phyloP scores from a whole-genome alignment of 441 rosid species.

The Adansonia gregorii region DNA sequence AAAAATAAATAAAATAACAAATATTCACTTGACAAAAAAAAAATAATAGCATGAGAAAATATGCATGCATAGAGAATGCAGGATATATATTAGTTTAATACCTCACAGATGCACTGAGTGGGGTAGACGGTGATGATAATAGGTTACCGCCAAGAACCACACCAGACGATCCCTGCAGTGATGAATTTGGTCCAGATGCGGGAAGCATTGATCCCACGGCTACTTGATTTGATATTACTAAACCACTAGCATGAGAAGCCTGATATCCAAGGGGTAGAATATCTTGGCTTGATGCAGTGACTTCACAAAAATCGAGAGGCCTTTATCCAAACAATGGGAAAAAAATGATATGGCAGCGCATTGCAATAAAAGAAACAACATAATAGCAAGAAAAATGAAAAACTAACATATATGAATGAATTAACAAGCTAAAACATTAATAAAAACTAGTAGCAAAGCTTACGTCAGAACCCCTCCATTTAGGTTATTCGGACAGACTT shows the following conservation, averaged over 20 bases:
- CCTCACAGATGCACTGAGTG: constrained; percentile 73
- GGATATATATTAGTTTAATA: constrained; percentile 38
- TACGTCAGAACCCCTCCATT: constrained; percentile 81
- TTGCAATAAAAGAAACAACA: constrained; percentile 29
- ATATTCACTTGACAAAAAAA: constrained; percentile 2
- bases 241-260: constrained; percentile 60
- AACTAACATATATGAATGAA: constrained; percentile 20
- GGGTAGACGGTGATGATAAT: constrained; percentile 59
- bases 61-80: constrained; percentile 24
- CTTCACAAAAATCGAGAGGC: constrained; percentile 95
- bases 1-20: constrained; percentile 8
- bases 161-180: constrained; percentile 70
- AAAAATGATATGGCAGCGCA: constrained; percentile 27
- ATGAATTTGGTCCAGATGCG: constrained; percentile 62
- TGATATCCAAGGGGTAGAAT: constrained; percentile 61
- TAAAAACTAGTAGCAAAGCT: constrained; percentile 39
- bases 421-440: constrained; percentile 12
- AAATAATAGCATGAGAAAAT: constrained; percentile 18
- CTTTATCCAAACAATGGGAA: constrained; percentile 53
- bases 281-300: constrained; percentile 66
- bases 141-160: constrained; percentile 55
- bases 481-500: constrained; percentile 80
- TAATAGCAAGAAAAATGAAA: constrained; percentile 17
- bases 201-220: constrained; percentile 58
- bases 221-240: constrained; percentile 69